Base-by-base conservation (phyloP, 2,329 filamentous ascomycete species). In the Beauveria scarabaeidicola region DNA sequence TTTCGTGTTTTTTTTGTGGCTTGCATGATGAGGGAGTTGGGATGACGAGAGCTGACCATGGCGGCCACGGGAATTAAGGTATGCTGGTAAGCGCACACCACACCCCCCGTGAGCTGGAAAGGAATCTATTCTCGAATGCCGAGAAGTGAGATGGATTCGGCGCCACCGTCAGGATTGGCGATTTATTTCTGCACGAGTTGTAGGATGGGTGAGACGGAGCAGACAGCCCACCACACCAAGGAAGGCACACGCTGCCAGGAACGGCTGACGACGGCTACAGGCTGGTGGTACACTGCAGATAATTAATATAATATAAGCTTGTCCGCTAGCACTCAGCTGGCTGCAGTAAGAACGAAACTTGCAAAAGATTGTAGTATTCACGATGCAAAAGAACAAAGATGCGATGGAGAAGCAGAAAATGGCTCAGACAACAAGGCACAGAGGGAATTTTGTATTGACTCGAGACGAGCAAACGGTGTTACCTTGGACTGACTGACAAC, bases 261-360 rank as follows among this genome's bases (percentile, higher is more conserved):
- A 43, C 52, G 40, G 38, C 40, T 27, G 52, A 25, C 50, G 25
- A 46, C 40, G 11, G n/a, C 25, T 32, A 19, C 40, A 43, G 25
- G 6, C 10, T 15, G 5, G 23, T 25, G n/a, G 23, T 11, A 21
- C 48, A 19, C n/a, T 38, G 48, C 48, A 51, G 40, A n/a, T 46
- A 55, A 36, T 46, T 46, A 46, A 55, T 52, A 44, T 44, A 55
- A 36, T 52, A 44, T 44, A 55, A 46, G 52, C 25, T 32, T 43
- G 11, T 46, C 53, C 48, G 53, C 53, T 56, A 47, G 25, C 15
- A 23, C 53, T 56, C 53, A 56, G 53, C 53, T 56, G 17, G 27
- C 53, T 56, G 53, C 43, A 48, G 23, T 7, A 23, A 36, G 5
- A 36, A 36, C 11, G 11, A 15, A 36, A 36, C 13, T 36, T 36